Evolutionary conservation across 2,329 filamentous ascomycete species (phyloP).

Genomic region (Ceratocystiopsis minuta): DNA sequence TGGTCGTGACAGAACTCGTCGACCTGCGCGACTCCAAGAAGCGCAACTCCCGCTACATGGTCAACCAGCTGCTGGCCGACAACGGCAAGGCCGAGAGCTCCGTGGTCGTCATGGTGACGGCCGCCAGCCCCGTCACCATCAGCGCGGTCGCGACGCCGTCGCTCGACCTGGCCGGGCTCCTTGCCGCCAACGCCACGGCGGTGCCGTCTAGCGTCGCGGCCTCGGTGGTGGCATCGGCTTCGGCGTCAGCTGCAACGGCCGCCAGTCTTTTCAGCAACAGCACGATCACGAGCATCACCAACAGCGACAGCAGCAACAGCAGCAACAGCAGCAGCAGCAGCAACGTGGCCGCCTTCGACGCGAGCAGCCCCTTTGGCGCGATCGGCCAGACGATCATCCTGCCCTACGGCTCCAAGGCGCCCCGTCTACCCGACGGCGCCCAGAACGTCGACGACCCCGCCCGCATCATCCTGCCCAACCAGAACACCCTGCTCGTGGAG

Average conservation of each 20-base stretch:
- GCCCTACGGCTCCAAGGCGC: slow-evolving; percentile 16
- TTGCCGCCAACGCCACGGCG: slow-evolving; percentile 2
- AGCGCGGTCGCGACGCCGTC: slow-evolving; percentile 11
- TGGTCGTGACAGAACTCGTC: slow-evolving; percentile 19
- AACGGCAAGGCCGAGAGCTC: slow-evolving; percentile 17
- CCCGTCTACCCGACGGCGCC: slow-evolving; percentile 12
- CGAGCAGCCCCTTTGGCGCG: slow-evolving; percentile 17
- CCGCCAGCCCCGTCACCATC: slow-evolving; percentile 19
- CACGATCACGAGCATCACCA: slow-evolving; percentile 1
- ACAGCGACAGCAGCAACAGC: neutral
- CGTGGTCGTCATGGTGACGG: slow-evolving; percentile 21
- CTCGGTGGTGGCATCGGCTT: slow-evolving; percentile 1
- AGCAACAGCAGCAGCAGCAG: neutral
- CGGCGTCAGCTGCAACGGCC: slow-evolving; percentile 7
- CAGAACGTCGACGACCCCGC: slow-evolving; percentile 21
- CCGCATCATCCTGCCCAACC: slow-evolving; percentile 19
- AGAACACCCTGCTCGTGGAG: slow-evolving; percentile 18
- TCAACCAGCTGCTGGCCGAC: slow-evolving; percentile 22
- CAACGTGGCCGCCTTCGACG: slow-evolving; percentile 13
- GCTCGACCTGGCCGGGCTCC: slow-evolving; percentile 8
- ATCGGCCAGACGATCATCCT: slow-evolving; percentile 18
- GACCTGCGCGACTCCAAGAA: slow-evolving; percentile 16
- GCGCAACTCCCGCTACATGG: slow-evolving; percentile 19
- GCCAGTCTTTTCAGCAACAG: slow-evolving; percentile 9
- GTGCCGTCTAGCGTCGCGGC: neutral